Base-by-base conservation (phyloP, 176 grass and related monocot species). In the Puya raimondii region DNA sequence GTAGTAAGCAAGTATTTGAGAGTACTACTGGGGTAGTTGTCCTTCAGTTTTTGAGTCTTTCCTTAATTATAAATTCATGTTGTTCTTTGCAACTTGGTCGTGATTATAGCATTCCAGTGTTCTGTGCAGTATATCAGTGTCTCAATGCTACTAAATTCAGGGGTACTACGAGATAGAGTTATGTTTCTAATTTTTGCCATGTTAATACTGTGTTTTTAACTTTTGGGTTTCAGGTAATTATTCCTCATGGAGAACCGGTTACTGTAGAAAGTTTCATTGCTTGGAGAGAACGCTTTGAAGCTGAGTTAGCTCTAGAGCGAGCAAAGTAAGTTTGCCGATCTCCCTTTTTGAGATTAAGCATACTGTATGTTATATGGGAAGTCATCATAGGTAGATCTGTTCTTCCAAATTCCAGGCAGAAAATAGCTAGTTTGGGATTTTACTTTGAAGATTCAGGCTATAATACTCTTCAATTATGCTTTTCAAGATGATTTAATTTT, bases 251-350 rank as follows among this genome's bases (percentile, higher is more conserved):
- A 26, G 90, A 99, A 88, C 85, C 82, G 49, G 95, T 99, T 84
- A 94, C 90, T 25, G 63, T 94, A 10, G 90, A 99, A 53, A 93
- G 87, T 72, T 99, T 99, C 58, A 9, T 99, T 75, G 85, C 87
- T 53, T 99, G 95, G 95, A 99, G 95, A 88, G 95, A 93, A 70
- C 87, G 74, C 42, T 99, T 91, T 80, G 95, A 99, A 93, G 95
- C 90, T 88, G 95, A 99, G 67, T 74, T 99, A 56, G 90, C 90
- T 10, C 64, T 99, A 58, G 89, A 93, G 68, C 84, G 82, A 82
- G 94, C 90, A 53, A 99, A 99, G 94, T 99, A 93, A 90, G 80
- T 64, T 78, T 81, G 25, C 63, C 69, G 70, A 54, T 53, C 64
- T 63, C 10, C n/a, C n/a, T 18, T n/a, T 9, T 61, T 2, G 21